Evolutionary conservation across 2,329 filamentous ascomycete genomes (phyloP), one percentile per base, ranked within the genome.

Genomic region (Alternaria metachromatica): DNA sequence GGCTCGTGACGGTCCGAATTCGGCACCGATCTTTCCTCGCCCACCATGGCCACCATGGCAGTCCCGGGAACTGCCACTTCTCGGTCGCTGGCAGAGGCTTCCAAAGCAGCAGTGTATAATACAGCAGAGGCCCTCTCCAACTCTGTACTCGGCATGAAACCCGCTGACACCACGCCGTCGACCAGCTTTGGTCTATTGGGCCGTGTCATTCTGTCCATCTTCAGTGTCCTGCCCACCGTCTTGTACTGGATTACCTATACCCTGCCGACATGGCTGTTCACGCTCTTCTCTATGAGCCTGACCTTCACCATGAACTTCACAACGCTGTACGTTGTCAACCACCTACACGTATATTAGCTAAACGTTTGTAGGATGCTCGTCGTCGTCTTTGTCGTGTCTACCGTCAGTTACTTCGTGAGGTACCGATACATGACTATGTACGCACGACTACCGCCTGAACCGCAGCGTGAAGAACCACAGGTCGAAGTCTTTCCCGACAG

Each of bases 251-350:
- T 90, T 58, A 88, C 95, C 25, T 94, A 98, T 70, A 96, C 93
- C 15, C 80, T 97, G 63, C 96, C 96, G 46, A 93, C 93, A 78
- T 89, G 96, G 80, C 87, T 98, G 18, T 99, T 97, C 79, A 92
- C 90, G 6, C 85, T 97, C 66, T 93, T 97, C 76, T 97, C 94
- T 6, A 95, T 93, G 68, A 97, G 92, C 80, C 84, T 97, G 84
- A 99, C 96, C 0, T 93, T 99, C 76, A 99, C 96, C 11, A 96
- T 99, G 94, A 98, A 98, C 79, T 95, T 96, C 72, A 98, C 95
- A 20, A 99, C 96, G 18, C 82, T 99, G 89, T 96, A 88, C 77
- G 89, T 56, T 30, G 74, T 23, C 43, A 15, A 30, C n/a, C 20
- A 21, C 41, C 2, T 12, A 2, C 3, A 46, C 58, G 20, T 69